A percentile compares a stretch with the other conserved stretches of the same genome.
phyloP scores from a whole-genome alignment of 2,329 filamentous ascomycete genomes.

The Pseudogymnoascus sp. region DNA sequence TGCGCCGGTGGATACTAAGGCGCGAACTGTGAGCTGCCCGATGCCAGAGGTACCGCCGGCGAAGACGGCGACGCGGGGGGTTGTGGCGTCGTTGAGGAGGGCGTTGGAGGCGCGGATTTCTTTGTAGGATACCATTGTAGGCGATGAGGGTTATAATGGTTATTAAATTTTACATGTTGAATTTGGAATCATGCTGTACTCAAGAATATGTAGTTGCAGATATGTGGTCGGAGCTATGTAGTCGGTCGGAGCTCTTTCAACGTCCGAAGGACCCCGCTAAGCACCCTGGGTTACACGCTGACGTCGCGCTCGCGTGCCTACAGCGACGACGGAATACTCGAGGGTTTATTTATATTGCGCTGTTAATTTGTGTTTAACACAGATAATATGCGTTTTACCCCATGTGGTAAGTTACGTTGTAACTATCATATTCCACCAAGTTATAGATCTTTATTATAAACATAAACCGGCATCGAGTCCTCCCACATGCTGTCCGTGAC shows the following conservation, averaged over 20 bases:
- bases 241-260: neutral
- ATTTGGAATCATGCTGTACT: neutral
- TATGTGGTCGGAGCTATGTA: neutral
- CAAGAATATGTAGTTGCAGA: neutral
- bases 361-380: neutral
- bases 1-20: constrained; percentile 35
- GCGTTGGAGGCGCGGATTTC: constrained; percentile 12
- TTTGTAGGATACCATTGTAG: neutral
- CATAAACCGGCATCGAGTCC: constrained; percentile 30
- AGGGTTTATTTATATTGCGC: neutral
- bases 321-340: neutral
- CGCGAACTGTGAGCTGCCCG: constrained; percentile 40
- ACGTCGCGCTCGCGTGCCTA: neutral
- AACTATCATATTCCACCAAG: neutral
- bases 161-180: neutral
- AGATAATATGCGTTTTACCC: neutral
- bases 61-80: constrained; percentile 36
- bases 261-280: neutral
- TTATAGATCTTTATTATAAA: constrained; percentile 18
- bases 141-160: neutral
- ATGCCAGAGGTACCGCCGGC: constrained; percentile 49
- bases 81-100: constrained; percentile 14
- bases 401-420: neutral
- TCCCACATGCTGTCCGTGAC: constrained; percentile 32
- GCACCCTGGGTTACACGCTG: neutral